phyloP scores from a whole-genome alignment of 129 eudicot species.

The Artemisia annua region DNA sequence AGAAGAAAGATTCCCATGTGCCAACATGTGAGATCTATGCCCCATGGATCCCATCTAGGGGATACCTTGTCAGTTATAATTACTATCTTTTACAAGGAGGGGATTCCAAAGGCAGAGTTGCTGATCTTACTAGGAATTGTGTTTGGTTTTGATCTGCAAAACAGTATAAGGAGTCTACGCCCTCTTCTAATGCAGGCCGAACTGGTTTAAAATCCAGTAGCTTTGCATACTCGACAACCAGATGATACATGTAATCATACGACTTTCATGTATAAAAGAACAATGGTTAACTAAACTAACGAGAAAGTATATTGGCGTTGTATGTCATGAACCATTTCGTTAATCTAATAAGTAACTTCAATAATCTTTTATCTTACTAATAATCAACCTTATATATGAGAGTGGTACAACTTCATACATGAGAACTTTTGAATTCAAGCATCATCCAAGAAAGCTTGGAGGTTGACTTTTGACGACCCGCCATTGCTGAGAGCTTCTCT shows the following conservation, averaged over 20 bases:
- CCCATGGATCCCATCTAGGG: too few species aligned
- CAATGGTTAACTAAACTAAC: too few species aligned
- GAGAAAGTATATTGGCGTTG: too few species aligned
- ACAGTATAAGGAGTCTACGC: conserved; percentile 63
- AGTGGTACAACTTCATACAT: too few species aligned
- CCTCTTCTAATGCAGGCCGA: conserved; percentile 58
- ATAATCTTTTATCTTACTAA: too few species aligned
- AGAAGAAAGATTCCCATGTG: too few species aligned
- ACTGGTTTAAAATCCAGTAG: conserved; percentile 60
- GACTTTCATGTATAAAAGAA: too few species aligned
- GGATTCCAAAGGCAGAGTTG: conserved; percentile 42
- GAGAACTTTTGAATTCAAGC: neutral
- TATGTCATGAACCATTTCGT: too few species aligned
- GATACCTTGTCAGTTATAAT: too few species aligned
- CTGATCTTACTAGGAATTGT: conserved; percentile 50
- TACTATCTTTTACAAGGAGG: conserved; percentile 46
- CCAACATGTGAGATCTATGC: too few species aligned
- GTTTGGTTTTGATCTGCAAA: conserved; percentile 67
- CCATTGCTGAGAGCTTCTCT: neutral
- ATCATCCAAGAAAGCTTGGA: conserved; percentile 4
- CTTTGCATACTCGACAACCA: conserved; percentile 59
- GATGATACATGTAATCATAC: conserved; percentile 69
- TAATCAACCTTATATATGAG: too few species aligned
- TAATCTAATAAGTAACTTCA: too few species aligned
- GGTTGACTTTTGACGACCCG: neutral